A percentile compares a stretch with the other conserved stretches of the same genome.
phyloP scores from a whole-genome alignment of 192 early-diverging fungal species.

The Chytriomyces sp. region DNA sequence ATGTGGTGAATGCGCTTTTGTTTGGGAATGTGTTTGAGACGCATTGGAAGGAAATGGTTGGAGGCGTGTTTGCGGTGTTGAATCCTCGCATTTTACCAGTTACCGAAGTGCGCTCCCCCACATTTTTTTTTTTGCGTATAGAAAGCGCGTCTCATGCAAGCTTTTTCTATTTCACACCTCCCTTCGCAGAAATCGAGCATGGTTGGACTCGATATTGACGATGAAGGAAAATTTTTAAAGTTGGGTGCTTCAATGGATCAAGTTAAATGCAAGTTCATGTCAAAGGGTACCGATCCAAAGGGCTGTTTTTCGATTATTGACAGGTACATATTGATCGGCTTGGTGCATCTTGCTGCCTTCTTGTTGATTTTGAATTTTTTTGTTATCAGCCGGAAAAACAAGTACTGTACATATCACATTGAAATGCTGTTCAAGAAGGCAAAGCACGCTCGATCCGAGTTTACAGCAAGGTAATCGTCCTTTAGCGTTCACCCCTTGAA shows the following conservation, averaged over 20 bases:
- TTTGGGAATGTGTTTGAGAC: constrained; percentile 36
- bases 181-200: constrained; percentile 25
- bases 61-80: constrained; percentile 44
- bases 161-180: no score
- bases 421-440: constrained; percentile 27
- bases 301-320: not conserved
- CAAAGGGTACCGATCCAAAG: constrained; percentile 14
- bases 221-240: constrained; percentile 45
- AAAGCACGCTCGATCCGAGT: constrained; percentile 12
- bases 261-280: constrained; percentile 34
- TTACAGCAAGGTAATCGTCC: constrained; percentile 9
- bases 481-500: not conserved
- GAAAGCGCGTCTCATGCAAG: not conserved
- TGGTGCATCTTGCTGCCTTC: not conserved
- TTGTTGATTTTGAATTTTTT: not conserved
- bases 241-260: constrained; percentile 42
- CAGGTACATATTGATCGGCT: not conserved
- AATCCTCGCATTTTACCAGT: constrained; percentile 44
- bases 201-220: constrained; percentile 42
- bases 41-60: constrained; percentile 25
- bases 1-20: constrained; percentile 39
- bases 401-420: constrained; percentile 17
- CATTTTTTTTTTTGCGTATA: not conserved
- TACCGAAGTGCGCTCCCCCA: constrained; percentile 36
- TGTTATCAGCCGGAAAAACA: constrained; percentile 10